phyloP scores from a whole-genome alignment of 495 filamentous ascomycete species.

The Hapsidospora chrysogenum region DNA sequence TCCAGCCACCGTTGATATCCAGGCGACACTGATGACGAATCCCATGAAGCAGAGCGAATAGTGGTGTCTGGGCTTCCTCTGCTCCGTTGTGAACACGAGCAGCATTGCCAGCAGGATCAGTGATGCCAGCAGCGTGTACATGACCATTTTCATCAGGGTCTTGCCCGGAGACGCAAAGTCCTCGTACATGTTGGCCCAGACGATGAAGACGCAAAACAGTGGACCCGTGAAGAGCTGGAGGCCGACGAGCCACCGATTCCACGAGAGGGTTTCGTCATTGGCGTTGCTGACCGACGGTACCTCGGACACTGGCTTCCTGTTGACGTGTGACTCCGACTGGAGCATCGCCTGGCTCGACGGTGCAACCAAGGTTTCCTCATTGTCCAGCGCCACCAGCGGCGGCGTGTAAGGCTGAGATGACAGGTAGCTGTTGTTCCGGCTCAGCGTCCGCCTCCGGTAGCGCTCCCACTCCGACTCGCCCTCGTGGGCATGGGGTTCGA shows the following conservation, averaged over 20 bases:
- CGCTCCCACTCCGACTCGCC: constrained; percentile 33
- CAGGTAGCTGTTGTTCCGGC: constrained; percentile 19
- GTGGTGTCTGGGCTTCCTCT: constrained; percentile 45
- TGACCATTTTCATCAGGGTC: constrained; percentile 38
- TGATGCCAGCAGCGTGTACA: constrained; percentile 57
- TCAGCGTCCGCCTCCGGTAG: constrained; percentile 14
- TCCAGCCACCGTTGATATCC: constrained; percentile 91
- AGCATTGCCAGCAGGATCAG: constrained; percentile 44
- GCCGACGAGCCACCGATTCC: constrained; percentile 81
- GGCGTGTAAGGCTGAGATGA: background rate
- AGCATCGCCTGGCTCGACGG: constrained; percentile 4
- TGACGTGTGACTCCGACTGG: too few species aligned
- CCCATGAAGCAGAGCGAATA: constrained; percentile 70
- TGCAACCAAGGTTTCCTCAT: background rate
- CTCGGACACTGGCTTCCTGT: constrained; percentile 11
- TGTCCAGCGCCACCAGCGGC: background rate
- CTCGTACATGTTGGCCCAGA: constrained; percentile 53
- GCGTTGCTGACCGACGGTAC: constrained; percentile 5
- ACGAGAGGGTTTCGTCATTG: constrained; percentile 32
- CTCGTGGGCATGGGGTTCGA: constrained; percentile 10
- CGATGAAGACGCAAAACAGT: constrained; percentile 58
- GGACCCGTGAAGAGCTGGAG: constrained; percentile 81
- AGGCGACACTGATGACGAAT: constrained; percentile 81
- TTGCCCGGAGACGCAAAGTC: constrained; percentile 21
- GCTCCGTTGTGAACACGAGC: constrained; percentile 41